Conservation (phyloP, 2,329 filamentous ascomycete genomes). For the Xylariaceae sp. region DNA sequence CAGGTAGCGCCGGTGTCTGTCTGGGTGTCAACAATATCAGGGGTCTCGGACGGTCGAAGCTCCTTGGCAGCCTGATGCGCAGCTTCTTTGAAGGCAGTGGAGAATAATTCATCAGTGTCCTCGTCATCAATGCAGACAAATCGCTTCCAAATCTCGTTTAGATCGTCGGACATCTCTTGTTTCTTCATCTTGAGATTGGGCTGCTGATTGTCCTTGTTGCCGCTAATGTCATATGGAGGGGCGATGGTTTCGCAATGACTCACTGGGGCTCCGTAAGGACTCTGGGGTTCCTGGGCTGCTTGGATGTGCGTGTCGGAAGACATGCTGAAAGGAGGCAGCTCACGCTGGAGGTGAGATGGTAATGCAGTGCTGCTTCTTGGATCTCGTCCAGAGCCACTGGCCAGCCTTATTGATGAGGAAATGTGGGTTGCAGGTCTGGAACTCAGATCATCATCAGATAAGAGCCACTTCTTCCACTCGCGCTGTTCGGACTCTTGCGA, state of each 20-base stretch:
- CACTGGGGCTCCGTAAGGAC: neutral
- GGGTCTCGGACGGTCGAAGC: constrained; percentile 22
- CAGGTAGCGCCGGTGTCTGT: constrained; percentile 14
- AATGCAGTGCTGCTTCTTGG: constrained; percentile 12
- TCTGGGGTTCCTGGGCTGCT: too few relatives aligned
- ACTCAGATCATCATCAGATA: constrained; percentile 8
- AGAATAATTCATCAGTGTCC: constrained; percentile 23
- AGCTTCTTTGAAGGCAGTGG: constrained; percentile 25
- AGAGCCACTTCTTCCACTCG: constrained; percentile 21
- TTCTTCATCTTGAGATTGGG: constrained; percentile 1
- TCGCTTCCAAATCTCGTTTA: constrained; percentile 29
- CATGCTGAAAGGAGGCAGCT: constrained; percentile 20
- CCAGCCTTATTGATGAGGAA: neutral
- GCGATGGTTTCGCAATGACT: neutral
- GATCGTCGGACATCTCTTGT: constrained; percentile 4
- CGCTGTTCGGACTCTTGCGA: constrained; percentile 24
- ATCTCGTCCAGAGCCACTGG: neutral
- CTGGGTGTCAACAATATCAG: constrained; percentile 4
- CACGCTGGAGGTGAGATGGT: constrained; percentile 24
- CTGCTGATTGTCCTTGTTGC: neutral
- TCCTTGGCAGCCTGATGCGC: constrained; percentile 26
- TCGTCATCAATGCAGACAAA: constrained; percentile 26
- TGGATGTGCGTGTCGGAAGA: too few relatives aligned
- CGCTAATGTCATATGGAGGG: neutral
- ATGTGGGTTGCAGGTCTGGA: constrained; percentile 1